Base-by-base conservation (phyloP, 2,329 filamentous ascomycete genomes). In the Falciphora oryzae region DNA sequence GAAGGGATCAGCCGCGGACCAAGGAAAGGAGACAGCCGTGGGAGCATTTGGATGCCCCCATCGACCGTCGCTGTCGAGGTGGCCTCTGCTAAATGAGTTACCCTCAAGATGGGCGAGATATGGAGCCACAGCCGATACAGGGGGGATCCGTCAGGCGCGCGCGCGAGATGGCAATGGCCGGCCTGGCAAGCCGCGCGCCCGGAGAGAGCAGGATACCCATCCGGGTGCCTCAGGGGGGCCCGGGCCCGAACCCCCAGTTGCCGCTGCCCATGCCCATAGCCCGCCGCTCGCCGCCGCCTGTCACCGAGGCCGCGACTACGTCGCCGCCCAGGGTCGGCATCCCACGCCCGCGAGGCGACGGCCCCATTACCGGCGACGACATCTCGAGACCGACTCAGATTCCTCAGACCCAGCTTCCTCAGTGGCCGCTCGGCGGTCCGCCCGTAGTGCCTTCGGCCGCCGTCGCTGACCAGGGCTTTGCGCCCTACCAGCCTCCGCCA, bases 361-460 rank as follows among this genome's bases (percentile, higher is more conserved):
- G 13, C 38, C 29, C 35, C 44, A 38, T 29, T 13, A 70, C 75
- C 58, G 76, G 75, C 22, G 72, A 79, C 60, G 74, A 81, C 60
- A 87, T 88, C 71, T 81, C 83, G 57, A 79, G 81, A 72, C 85
- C 82, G 32, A 78, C 75, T 6, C 83, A 78, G 61, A 76, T 81
- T 32, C 32, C 32, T 32, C 8, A 8, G 11, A 32, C 32, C 32
- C 32, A 32, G 32, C 14, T 44, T 62, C 79, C 83, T 7, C 83
- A 86, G 69, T 86, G 83, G 83, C 83, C 84, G 18, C 71, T 86
- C 56, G 73, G 77, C 35, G 77, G 75, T 22, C 76, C 79, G 18
- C 70, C 79, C 27, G 70, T 64, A 1, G 31, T 64, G 10, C 65
- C 74, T 56, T 69, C 75, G n/a, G 70, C 76, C 22, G 65, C 72